phyloP scores from a whole-genome alignment of 164 flowering plant genomes.

The Berberis thunbergii region DNA sequence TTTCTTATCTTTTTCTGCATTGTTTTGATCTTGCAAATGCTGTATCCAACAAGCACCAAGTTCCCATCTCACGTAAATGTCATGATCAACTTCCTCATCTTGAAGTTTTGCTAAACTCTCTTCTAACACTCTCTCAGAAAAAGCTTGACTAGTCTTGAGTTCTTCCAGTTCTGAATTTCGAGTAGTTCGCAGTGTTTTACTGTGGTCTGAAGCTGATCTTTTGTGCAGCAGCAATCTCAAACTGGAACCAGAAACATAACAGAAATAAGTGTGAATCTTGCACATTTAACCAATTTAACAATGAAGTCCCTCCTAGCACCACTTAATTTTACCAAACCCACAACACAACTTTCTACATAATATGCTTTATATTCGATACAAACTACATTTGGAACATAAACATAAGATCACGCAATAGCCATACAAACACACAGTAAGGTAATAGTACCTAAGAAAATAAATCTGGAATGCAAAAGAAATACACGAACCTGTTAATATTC shows the following conservation, averaged over 20 bases:
- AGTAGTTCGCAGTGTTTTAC: slow-evolving; percentile 20
- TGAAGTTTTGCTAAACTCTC: slow-evolving; percentile 71
- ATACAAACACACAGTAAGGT: no score
- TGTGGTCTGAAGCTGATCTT: slow-evolving; percentile 34
- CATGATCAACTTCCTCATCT: slow-evolving; percentile 37
- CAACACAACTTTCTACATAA: no score
- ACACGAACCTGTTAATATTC: slow-evolving; percentile 80
- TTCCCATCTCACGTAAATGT: slow-evolving; percentile 85
- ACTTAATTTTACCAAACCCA: no score
- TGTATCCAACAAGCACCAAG: slow-evolving; percentile 99
- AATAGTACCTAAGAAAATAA: not conserved
- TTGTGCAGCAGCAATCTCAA: slow-evolving; percentile 82
- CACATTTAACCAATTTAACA: not conserved
- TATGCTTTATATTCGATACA: no score
- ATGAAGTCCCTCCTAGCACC: no score
- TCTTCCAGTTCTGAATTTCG: slow-evolving; percentile 44
- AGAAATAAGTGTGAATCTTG: not conserved
- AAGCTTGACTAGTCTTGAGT: slow-evolving; percentile 34
- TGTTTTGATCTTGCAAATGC: slow-evolving; percentile 90
- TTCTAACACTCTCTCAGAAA: slow-evolving; percentile 65
- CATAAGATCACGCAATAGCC: no score
- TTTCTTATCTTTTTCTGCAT: slow-evolving; percentile 85
- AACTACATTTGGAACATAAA: no score
- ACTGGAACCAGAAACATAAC: slow-evolving; percentile 33
- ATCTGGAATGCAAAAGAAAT: not conserved